Conservation (phyloP, 352 stramenopile species). For the Peronospora farinosa region DNA sequence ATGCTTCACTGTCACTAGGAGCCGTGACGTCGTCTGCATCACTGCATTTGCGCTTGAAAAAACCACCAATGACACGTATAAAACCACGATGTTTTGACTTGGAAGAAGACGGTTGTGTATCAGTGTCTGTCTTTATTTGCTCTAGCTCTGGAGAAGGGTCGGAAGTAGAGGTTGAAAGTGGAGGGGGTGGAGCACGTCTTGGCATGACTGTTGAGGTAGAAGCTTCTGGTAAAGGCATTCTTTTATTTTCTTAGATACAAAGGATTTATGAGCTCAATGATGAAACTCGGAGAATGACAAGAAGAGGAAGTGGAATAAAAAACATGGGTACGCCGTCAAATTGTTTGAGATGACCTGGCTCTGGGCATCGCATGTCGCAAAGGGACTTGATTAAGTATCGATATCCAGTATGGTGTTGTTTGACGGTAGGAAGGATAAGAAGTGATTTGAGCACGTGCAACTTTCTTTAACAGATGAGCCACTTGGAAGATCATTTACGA, state of each 20-base stretch:
- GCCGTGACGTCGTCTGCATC: slow-evolving; percentile 15
- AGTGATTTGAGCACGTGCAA: neutral
- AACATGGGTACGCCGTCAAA: slow-evolving; percentile 15
- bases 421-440: too few relatives aligned
- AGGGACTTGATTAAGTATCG: slow-evolving; percentile 2
- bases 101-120: neutral
- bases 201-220: neutral
- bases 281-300: slow-evolving; percentile 20
- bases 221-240: slow-evolving; percentile 12
- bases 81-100: slow-evolving; percentile 32
- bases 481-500: neutral
- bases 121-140: neutral
- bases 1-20: slow-evolving; percentile 27
- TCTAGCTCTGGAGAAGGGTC: slow-evolving; percentile 6
- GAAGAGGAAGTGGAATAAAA: too few relatives aligned
- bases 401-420: neutral
- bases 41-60: slow-evolving; percentile 42
- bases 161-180: slow-evolving; percentile 3
- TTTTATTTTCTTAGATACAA: slow-evolving; percentile 2
- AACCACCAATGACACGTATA: slow-evolving; percentile 40
- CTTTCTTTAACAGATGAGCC: neutral
- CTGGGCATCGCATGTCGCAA: slow-evolving; percentile 11
- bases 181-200: slow-evolving; percentile 1
- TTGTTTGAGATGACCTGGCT: slow-evolving; percentile 4
- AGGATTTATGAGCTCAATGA: neutral